Base-by-base conservation (phyloP, 441 rosid genomes). In the Iberis amara region DNA sequence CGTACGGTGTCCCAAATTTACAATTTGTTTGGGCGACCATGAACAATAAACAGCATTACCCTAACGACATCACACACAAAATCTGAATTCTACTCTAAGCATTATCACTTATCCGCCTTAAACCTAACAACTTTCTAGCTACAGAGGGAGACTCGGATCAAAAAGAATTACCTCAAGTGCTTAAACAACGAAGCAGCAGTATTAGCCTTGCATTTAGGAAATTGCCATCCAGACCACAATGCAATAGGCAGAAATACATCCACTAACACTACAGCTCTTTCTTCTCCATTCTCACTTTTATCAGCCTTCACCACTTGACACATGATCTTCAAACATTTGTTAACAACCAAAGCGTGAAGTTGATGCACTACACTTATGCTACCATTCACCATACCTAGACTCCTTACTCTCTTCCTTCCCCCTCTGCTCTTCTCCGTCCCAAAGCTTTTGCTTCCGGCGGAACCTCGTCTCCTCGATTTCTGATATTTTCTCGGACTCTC, bases 151-250 rank as follows among this genome's bases (percentile, higher is more conserved):
- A 40, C 23, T 26, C 0, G 47, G 48, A 15, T 33, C 8, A 3
- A 46, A 35, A 26, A 6, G 27, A 52, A 13, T 53, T 45, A 83
- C 98, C 98, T 83, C 67, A 90, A 49, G 62, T 90, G 96, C 62
- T 79, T 70, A 57, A 83, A 81, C 38, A 90, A 67, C 11, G 86
- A 61, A 52, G 78, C 82, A 35, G 92, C 95, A 46, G 77, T 39
- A n/a, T n/a, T n/a, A 11, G 85, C 50, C 7, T 71, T 68, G 1
- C 63, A 78, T 53, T 66, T 77, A 0, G 96, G 90, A 55, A 90
- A 85, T 74, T 87, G 96, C 95, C 95, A 83, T 3, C 88, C 92
- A 4, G 77, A 59, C 92, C 89, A 87, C 57, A 81, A 39, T 10
- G 69, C 80, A 57, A 80, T 13, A 10, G 83, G 92, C 46, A 90